Evolutionary conservation across 2,329 filamentous ascomycete genomes (phyloP).

Genomic region (Trichocomaceae sp.): DNA sequence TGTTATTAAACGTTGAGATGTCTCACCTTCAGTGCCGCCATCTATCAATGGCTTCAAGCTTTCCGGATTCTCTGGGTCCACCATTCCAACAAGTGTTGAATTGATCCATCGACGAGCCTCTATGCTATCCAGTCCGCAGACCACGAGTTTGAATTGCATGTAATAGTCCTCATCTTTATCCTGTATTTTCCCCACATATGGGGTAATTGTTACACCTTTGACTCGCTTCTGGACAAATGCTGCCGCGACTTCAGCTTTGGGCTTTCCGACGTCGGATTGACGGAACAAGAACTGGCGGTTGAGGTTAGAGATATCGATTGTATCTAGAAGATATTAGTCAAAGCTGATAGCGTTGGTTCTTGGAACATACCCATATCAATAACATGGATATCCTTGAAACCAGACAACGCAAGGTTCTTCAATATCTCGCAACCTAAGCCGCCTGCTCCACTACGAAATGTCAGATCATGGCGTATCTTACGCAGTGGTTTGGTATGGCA

Average conservation of each 20-base stretch:
- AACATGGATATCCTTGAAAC: constrained; percentile 95
- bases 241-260: constrained; percentile 88
- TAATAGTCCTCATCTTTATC: constrained; percentile 96
- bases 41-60: constrained; percentile 90
- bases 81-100: constrained; percentile 81
- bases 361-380: constrained; percentile 83
- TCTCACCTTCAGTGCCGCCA: constrained; percentile 78
- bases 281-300: constrained; percentile 98
- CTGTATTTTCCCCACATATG: constrained; percentile 91
- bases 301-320: constrained; percentile 95
- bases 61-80: constrained; percentile 75
- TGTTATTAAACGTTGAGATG: neutral
- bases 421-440: constrained; percentile 93
- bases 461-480: constrained; percentile 20
- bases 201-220: constrained; percentile 83
- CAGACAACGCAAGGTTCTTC: constrained; percentile 90
- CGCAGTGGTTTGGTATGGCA: constrained; percentile 20
- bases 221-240: constrained; percentile 85
- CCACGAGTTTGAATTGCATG: constrained; percentile 88
- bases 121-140: constrained; percentile 94
- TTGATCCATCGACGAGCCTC: constrained; percentile 99
- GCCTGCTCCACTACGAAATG: constrained; percentile 69
- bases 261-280: constrained; percentile 81
- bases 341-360: neutral
- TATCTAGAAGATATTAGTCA: constrained; percentile 54